phyloP scores from a whole-genome alignment of 1,284 basidiomycete species.

The Puccinia sorghi region DNA sequence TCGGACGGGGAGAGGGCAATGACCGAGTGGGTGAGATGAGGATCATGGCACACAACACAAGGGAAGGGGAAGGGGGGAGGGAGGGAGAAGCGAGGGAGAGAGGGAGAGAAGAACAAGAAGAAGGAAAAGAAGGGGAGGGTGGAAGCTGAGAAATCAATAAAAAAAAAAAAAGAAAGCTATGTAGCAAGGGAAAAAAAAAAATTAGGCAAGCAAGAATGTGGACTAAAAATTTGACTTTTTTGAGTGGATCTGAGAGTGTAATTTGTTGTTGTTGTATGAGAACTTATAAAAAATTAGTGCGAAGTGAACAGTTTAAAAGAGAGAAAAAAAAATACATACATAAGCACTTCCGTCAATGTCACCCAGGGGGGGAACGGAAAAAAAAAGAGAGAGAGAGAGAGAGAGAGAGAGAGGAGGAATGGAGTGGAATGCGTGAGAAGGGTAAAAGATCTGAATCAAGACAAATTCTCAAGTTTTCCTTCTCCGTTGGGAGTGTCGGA shows the following conservation, averaged over 20 bases:
- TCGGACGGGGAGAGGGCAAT: slow-evolving; percentile 48
- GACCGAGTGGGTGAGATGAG: slow-evolving; percentile 49
- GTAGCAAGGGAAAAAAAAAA: slow-evolving; percentile 20
- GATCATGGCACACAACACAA: slow-evolving; percentile 44
- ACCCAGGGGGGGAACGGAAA: too few relatives aligned
- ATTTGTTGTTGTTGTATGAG: neutral
- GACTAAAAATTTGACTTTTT: neutral
- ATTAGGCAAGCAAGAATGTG: too few relatives aligned
- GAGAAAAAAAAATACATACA: too few relatives aligned
- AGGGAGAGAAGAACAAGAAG: neutral
- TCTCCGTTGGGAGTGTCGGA: neutral
- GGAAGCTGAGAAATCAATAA: neutral
- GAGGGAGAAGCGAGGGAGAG: slow-evolving; percentile 12
- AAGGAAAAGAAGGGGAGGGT: slow-evolving; percentile 1
- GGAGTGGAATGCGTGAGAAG: slow-evolving; percentile 11
- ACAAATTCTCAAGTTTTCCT: slow-evolving; percentile 13
- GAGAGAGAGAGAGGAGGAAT: neutral
- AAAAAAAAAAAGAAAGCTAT: neutral
- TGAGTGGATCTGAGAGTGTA: neutral
- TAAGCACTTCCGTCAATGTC: too few relatives aligned
- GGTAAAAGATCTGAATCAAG: neutral
- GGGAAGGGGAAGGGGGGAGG: slow-evolving; percentile 11
- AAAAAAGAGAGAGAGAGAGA: neutral
- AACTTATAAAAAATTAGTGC: neutral
- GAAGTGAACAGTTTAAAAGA: neutral